Percentiles rank a stretch among this genome's conserved stretches.
These are phyloP conservation scores for Chionographis japonica DNA, from an alignment of 106 monocot species.

Conservation along the genomic window DNA sequence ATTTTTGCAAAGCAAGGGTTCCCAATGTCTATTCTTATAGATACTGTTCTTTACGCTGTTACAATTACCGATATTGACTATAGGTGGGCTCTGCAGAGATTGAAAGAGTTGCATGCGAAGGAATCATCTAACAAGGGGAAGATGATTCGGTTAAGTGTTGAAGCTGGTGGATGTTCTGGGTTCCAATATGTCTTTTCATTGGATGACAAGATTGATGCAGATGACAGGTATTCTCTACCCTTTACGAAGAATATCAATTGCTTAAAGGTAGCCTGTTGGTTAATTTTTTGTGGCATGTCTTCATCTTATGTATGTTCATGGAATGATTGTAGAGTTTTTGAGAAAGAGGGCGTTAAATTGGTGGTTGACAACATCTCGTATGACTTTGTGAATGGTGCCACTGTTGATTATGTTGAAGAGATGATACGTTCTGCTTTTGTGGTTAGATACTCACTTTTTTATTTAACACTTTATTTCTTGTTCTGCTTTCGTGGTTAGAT, in stretches of 20 bases:
- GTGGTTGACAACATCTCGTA: conserved; percentile 89
- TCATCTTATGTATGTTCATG: background rate
- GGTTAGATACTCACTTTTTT: conserved; percentile 29
- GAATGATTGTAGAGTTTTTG: conserved; percentile 62
- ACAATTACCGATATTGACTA: background rate
- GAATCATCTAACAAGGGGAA: conserved; percentile 49
- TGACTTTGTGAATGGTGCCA: conserved; percentile 96
- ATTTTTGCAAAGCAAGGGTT: too few relatives aligned
- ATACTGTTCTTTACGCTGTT: background rate
- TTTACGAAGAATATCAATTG: background rate
- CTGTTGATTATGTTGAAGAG: conserved; percentile 94
- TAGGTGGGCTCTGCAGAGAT: conserved; percentile 47
- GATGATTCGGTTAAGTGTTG: conserved; percentile 90
- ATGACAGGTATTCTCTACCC: conserved; percentile 61
- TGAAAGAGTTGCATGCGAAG: conserved; percentile 72
- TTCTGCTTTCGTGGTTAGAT: conserved; percentile 10
- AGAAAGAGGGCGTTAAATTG: conserved; percentile 83
- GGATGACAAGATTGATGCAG: conserved; percentile 69
- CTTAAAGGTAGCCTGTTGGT: background rate
- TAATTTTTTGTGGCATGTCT: background rate
- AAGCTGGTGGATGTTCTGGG: conserved; percentile 97
- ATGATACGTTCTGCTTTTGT: conserved; percentile 86
- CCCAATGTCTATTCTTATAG: background rate
- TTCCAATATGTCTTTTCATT: conserved; percentile 90
- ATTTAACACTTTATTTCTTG: background rate